phyloP scores from a whole-genome alignment of 768 basidiomycete species.

The Rhodotorula graminis region DNA sequence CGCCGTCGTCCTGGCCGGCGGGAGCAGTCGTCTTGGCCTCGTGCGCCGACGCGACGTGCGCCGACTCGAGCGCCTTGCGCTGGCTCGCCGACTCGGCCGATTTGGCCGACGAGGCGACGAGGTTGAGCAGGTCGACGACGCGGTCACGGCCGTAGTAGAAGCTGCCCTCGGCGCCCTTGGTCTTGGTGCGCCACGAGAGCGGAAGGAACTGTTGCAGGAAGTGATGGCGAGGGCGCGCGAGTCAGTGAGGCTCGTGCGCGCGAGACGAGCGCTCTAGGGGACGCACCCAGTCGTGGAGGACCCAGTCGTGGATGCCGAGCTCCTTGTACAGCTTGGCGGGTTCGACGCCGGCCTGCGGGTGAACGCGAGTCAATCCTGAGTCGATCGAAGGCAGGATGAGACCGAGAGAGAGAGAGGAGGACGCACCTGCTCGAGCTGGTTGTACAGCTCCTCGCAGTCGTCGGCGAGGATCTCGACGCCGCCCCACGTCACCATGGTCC shows the following conservation, averaged over 20 bases:
- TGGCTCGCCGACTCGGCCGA: not conserved
- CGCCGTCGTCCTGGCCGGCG: not conserved
- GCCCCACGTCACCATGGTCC: slow-evolving; percentile 34
- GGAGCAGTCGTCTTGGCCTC: not conserved
- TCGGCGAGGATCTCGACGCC: slow-evolving; percentile 27
- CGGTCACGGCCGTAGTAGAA: slow-evolving; percentile 13
- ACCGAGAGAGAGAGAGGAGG: no score
- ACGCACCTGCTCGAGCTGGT: slow-evolving; percentile 10
- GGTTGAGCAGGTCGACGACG: slow-evolving; percentile 6
- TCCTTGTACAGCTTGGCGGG: slow-evolving; percentile 2
- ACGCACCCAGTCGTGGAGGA: not conserved
- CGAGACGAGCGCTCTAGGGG: no score
- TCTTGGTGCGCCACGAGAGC: slow-evolving; percentile 1
- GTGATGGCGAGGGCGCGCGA: not conserved
- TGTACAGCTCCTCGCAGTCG: slow-evolving; percentile 18
- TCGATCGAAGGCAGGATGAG: not conserved
- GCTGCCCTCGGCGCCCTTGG: slow-evolving; percentile 5
- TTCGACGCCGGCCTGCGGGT: slow-evolving; percentile 19
- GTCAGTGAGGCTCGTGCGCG: no score
- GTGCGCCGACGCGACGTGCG: not conserved
- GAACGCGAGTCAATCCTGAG: not conserved
- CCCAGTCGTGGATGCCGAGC: slow-evolving; percentile 16
- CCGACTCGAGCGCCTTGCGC: not conserved
- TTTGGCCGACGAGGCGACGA: not conserved
- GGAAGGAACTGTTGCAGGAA: slow-evolving; percentile 22